Conservation (phyloP, 306 rosid species). For the Delonix regia region DNA sequence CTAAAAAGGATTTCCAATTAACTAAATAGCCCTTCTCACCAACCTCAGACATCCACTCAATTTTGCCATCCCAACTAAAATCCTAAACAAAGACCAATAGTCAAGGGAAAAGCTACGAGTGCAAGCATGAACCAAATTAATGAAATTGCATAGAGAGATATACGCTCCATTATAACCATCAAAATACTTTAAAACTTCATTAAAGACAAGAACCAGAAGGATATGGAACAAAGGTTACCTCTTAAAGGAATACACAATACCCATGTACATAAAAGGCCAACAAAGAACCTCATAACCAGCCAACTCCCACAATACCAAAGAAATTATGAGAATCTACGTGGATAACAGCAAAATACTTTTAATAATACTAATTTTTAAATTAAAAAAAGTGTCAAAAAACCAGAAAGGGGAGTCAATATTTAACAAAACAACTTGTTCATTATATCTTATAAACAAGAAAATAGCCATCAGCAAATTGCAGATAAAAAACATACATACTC, state of each 20-base stretch:
- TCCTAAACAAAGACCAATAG: background rate
- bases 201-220: background rate
- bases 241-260: background rate
- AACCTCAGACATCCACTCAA: background rate
- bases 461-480: too few species aligned
- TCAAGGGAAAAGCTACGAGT: background rate
- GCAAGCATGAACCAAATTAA: conserved; percentile 1
- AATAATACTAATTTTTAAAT: too few species aligned
- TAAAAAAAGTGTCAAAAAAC: too few species aligned
- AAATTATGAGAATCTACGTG: too few species aligned
- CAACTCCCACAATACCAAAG: too few species aligned
- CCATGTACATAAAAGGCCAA: background rate
- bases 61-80: background rate
- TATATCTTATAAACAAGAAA: too few species aligned
- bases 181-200: background rate
- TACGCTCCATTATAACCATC: background rate
- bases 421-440: too few species aligned
- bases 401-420: too few species aligned
- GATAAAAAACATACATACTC: too few species aligned
- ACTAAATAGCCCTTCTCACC: background rate
- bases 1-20: background rate
- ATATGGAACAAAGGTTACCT: background rate
- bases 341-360: too few species aligned
- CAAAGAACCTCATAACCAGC: background rate
- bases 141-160: conserved; percentile 6